These are phyloP conservation scores for Carex littledalei DNA, from an alignment of 176 grass and related monocot genomes.

Conservation along the genomic window DNA sequence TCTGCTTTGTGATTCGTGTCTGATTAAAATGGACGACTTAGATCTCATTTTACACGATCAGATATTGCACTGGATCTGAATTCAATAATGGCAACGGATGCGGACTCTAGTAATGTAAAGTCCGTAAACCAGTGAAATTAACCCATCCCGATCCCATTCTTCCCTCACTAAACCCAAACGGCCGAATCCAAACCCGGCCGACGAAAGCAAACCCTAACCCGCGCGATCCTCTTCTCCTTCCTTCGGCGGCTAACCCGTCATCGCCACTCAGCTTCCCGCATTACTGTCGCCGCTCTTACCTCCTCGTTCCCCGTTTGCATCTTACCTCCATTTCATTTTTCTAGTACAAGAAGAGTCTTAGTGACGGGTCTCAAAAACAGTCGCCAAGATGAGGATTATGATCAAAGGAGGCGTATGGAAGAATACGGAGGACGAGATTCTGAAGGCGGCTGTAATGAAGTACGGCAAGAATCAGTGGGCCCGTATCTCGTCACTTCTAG, in stretches of 20 bases:
- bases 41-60: too few relatives aligned
- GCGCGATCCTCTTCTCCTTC: background rate
- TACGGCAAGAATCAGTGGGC: conserved; percentile 62
- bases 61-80: too few relatives aligned
- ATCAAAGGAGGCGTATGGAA: conserved; percentile 59
- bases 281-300: background rate
- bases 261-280: background rate
- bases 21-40: too few relatives aligned
- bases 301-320: background rate
- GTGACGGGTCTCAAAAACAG: background rate
- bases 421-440: conserved; percentile 60
- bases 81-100: too few relatives aligned
- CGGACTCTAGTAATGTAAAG: too few relatives aligned
- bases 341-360: background rate
- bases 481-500: conserved; percentile 45
- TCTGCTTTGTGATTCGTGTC: too few relatives aligned
- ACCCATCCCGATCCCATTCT: background rate
- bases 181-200: background rate
- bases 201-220: conserved; percentile 4
- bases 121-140: background rate
- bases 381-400: conserved; percentile 54
- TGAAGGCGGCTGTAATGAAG: conserved; percentile 55
- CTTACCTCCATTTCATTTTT: background rate
- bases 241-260: background rate
- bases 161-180: background rate